A percentile compares a stretch with the other conserved stretches of the same genome.
Conservation (phyloP, 306 rosid genomes). For the Hylodesmum podocarpum region DNA sequence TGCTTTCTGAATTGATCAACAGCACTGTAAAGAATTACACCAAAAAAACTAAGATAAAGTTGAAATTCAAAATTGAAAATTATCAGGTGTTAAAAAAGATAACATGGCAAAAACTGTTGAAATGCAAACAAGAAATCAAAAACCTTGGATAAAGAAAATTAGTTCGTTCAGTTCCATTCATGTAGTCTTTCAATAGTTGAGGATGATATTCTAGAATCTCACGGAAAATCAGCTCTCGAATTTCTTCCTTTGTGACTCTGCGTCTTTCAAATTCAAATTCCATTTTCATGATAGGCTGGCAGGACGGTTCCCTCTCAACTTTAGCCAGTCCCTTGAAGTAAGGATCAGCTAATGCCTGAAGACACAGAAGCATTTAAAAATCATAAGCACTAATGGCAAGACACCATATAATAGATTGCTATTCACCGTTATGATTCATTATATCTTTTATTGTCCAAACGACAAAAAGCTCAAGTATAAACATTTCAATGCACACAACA, state of each 20-base stretch:
- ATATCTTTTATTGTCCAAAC: background rate
- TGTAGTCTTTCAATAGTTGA: conserved; percentile 85
- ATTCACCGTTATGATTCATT: conserved; percentile 13
- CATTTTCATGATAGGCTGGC: conserved; percentile 95
- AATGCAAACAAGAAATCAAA: background rate
- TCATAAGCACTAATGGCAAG: background rate
- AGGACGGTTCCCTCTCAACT: conserved; percentile 93
- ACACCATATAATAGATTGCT: background rate
- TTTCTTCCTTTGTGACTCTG: conserved; percentile 89
- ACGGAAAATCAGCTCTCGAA: conserved; percentile 84
- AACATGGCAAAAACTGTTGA: background rate
- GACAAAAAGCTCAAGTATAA: background rate
- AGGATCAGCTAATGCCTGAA: conserved; percentile 89
- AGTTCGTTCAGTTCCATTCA: conserved; percentile 92
- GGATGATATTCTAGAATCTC: conserved; percentile 98
- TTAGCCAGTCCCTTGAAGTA: conserved; percentile 85
- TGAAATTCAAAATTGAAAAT: background rate
- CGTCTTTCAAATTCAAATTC: conserved; percentile 98
- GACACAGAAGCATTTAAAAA: conserved; percentile 20
- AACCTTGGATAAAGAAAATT: conserved; percentile 96
- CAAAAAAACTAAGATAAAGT: conserved; percentile 14
- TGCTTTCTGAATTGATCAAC: conserved; percentile 94
- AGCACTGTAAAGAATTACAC: conserved; percentile 55
- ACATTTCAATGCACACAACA: background rate
- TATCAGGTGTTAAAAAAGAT: background rate